Evolutionary conservation across 2,329 filamentous ascomycete species (phyloP).

Genomic region (Penicillium hesseltinei): DNA sequence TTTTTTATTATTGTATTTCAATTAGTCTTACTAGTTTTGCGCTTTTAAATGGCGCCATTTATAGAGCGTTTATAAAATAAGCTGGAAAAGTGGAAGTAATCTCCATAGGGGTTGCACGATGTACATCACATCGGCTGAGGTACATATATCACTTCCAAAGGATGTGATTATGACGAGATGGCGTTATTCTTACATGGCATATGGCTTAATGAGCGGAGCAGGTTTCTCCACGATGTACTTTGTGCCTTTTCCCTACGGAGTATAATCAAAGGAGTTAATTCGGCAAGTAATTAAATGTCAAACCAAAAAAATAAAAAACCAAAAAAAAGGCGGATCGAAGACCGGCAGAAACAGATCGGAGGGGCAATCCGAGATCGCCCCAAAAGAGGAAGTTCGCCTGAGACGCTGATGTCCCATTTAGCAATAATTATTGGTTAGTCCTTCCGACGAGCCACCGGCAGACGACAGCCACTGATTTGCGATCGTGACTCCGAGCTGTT

Average conservation of each 20-base stretch:
- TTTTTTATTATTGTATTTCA: background rate
- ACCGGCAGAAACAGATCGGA: conserved; percentile 11
- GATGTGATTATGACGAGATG: conserved; percentile 5
- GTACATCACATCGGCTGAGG: background rate
- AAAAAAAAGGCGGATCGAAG: background rate
- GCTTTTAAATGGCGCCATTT: conserved; percentile 8
- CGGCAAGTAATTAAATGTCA: background rate
- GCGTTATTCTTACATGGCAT: conserved; percentile 1
- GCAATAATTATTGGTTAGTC: conserved; percentile 14
- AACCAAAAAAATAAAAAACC: background rate
- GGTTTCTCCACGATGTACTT: background rate
- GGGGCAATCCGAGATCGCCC: conserved; percentile 21
- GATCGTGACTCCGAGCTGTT: background rate
- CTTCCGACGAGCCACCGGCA: conserved; percentile 2
- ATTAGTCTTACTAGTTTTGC: background rate
- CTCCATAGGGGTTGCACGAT: background rate
- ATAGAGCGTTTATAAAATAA: background rate
- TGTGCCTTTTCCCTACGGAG: background rate
- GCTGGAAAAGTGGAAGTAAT: background rate
- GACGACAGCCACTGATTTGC: conserved; percentile 5
- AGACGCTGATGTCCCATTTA: conserved; percentile 5
- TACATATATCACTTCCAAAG: background rate
- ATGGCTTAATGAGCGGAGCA: conserved; percentile 4
- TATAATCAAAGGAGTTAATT: background rate
- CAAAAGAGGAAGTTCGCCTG: conserved; percentile 24